These are phyloP conservation scores for Sarocladium kiliense DNA, from an alignment of 2,329 filamentous ascomycete species.

Conservation along the genomic window DNA sequence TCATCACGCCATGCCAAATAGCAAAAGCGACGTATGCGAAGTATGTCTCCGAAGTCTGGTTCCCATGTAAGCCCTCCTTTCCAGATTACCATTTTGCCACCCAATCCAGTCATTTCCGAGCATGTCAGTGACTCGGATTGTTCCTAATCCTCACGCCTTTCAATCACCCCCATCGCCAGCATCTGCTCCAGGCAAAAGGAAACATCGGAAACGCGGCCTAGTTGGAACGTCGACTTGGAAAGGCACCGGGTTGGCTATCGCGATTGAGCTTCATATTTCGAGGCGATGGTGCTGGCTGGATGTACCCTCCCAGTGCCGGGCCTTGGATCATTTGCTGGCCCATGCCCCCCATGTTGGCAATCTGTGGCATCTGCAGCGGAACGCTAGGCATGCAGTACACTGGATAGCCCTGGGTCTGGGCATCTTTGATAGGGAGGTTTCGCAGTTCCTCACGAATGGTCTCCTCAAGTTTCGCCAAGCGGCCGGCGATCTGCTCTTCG, in stretches of 20 bases:
- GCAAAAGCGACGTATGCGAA: not conserved
- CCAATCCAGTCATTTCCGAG: too few species aligned
- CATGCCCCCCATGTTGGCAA: not conserved
- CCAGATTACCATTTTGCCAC: too few species aligned
- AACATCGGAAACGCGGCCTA: not conserved
- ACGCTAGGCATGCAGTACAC: conserved; percentile 2
- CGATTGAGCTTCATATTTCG: not conserved
- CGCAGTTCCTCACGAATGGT: not conserved
- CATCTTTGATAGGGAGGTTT: not conserved
- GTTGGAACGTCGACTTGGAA: not conserved
- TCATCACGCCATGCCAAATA: not conserved
- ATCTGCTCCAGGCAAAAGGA: not conserved
- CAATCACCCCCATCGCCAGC: too few species aligned
- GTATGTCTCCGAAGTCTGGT: not conserved
- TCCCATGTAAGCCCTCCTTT: not conserved
- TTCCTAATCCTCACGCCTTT: too few species aligned
- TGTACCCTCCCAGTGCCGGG: not conserved
- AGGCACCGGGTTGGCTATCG: not conserved
- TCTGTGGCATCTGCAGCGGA: not conserved
- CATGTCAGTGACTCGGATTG: too few species aligned
- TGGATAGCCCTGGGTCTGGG: not conserved
- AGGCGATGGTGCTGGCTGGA: not conserved
- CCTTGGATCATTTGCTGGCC: not conserved
- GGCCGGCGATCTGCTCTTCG: not conserved
- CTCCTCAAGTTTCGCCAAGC: not conserved